Evolutionary conservation across 1,284 basidiomycete species (phyloP), one percentile per base, ranked within the genome.

Genomic region (Apiotrichum laibachii): DNA sequence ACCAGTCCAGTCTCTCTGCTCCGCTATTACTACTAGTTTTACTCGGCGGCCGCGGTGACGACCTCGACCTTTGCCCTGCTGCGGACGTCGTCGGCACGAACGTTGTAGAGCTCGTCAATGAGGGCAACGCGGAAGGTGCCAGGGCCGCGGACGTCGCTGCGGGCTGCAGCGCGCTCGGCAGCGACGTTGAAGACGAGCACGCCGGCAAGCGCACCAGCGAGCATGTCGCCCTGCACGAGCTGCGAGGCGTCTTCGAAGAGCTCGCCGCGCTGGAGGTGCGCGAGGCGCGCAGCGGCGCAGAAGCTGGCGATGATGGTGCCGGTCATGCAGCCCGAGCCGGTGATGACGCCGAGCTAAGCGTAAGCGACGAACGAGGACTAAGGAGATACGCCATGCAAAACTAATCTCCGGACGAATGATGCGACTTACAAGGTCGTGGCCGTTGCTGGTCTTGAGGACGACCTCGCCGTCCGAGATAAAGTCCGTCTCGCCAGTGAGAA

Each of bases 291-390:
- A 1, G 85, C 86, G 3, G 87, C 90, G 67, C 90, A 88, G 75
- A 88, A 93, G 7, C 87, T 67, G 4, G 74, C 73, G 12, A 76
- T 65, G 3, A 75, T 53, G 1, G 73, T 69, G 44, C 76, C 93
- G 5, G 89, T 84, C 73, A 95, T 86, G 72, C 94, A 98, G 1
- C 94, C 93, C 22, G 88, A 89, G 0, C 92, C 94, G 0, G 94
- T 96, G 63, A 96, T 92, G 39, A 84, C 80, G 0, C 86, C 87
- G 8, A 96, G 84, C 72, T 77, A 35, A 52, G 18, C 48, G 50
- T 45, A 8, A 13, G 39, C 15, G n/a, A 1, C 10, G n/a, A 5
- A n/a, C n/a, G 19, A 10, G 8, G 7, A 11, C 18, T 3, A 19
- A 18, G 16, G 8, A 8, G 8, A 8, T 18, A 18, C 40, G 11